Evolutionary conservation across 805 yeast species (phyloP).

Genomic region (Komagataella mondaviorum): DNA sequence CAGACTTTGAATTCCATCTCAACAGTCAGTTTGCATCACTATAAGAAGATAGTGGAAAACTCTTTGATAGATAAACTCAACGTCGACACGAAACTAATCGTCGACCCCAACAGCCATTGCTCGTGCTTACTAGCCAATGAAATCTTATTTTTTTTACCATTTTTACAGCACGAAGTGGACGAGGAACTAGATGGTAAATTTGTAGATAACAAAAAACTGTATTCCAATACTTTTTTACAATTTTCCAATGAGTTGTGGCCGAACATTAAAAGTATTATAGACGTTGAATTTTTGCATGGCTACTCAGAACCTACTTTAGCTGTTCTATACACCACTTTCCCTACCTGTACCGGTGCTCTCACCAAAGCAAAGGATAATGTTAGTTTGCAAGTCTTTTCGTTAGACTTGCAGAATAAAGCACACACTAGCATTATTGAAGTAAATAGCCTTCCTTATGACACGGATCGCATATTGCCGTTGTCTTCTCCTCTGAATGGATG

Average conservation of each 20-base stretch:
- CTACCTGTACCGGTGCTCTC: constrained; percentile 70
- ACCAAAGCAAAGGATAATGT: constrained; percentile 49
- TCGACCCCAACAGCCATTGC: constrained; percentile 50
- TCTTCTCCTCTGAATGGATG: constrained; percentile 58
- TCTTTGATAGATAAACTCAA: constrained; percentile 26
- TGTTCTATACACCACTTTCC: constrained; percentile 26
- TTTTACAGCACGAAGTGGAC: constrained; percentile 25
- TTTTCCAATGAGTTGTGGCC: constrained; percentile 43
- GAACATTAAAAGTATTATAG: constrained; percentile 48
- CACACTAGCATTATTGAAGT: constrained; percentile 60
- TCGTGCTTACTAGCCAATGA: constrained; percentile 53
- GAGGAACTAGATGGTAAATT: constrained; percentile 14
- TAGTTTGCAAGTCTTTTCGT: constrained; percentile 46
- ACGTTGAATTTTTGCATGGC: constrained; percentile 55
- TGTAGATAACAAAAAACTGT: constrained; percentile 17
- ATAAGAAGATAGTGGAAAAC: constrained; percentile 53
- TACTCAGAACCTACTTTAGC: constrained; percentile 79
- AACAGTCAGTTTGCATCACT: constrained; percentile 75
- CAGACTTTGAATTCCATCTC: constrained; percentile 32
- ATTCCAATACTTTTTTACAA: constrained; percentile 43
- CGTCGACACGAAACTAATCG: constrained; percentile 29
- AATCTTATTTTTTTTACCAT: constrained; percentile 58
- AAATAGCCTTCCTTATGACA: constrained; percentile 60
- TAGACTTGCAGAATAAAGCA: constrained; percentile 42
- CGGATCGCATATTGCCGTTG: constrained; percentile 50